Percentiles rank a stretch among this genome's conserved stretches.
These are phyloP conservation scores for Cystobasidium tubakii DNA, from an alignment of 768 basidiomycete species.

Conservation along the genomic window DNA sequence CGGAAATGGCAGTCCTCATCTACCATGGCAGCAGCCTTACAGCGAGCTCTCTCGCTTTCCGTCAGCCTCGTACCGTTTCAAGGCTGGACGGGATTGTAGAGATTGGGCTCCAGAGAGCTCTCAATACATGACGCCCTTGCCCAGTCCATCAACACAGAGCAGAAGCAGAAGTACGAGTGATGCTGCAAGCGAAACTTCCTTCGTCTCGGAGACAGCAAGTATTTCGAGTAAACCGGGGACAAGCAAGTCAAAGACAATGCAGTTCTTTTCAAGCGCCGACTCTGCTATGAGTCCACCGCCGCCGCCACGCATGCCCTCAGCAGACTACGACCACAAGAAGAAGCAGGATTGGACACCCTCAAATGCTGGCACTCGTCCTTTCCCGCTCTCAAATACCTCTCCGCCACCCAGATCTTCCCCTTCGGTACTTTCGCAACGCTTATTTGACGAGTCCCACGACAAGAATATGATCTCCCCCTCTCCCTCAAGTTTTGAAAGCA, in stretches of 20 bases:
- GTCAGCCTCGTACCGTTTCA: constrained; percentile 28
- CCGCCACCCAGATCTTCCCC: background rate
- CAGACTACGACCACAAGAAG: constrained; percentile 8
- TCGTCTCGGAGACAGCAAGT: constrained; percentile 5
- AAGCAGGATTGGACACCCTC: constrained; percentile 9
- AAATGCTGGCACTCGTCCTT: background rate
- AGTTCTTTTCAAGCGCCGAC: constrained; percentile 19
- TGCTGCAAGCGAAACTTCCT: constrained; percentile 30
- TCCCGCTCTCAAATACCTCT: background rate
- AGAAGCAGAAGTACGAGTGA: constrained; percentile 24
- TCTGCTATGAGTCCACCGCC: constrained; percentile 33
- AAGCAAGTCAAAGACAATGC: constrained; percentile 20
- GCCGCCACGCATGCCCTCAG: constrained; percentile 24
- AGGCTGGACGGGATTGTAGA: background rate
- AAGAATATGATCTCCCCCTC: background rate
- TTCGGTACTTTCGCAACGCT: background rate
- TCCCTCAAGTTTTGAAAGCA: background rate
- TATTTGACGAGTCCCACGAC: background rate
- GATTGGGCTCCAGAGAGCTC: constrained; percentile 20
- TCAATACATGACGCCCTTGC: constrained; percentile 30
- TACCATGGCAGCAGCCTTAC: constrained; percentile 32
- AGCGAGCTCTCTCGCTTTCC: constrained; percentile 35
- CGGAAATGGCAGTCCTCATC: background rate
- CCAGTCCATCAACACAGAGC: constrained; percentile 9
- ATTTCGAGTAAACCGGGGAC: constrained; percentile 2